Conservation (phyloP, 2,329 filamentous ascomycete species). For the Rutstroemia sp. region DNA sequence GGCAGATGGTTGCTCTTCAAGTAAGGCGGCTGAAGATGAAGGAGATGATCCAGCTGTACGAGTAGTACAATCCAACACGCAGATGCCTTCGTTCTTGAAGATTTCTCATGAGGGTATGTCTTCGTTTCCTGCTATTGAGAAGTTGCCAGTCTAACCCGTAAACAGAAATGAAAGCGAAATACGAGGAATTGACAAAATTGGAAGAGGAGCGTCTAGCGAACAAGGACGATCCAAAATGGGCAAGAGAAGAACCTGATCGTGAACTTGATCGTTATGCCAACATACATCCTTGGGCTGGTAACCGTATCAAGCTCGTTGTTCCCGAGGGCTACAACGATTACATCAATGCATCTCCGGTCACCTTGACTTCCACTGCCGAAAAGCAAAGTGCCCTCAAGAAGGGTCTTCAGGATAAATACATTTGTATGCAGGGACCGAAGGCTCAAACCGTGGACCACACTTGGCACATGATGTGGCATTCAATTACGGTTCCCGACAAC, state of each 20-base stretch:
- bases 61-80: background rate
- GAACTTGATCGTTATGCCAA: constrained; percentile 79
- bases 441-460: constrained; percentile 68
- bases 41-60: background rate
- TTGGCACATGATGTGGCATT: constrained; percentile 93
- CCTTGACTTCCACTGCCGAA: constrained; percentile 31
- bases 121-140: background rate
- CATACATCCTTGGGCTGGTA: constrained; percentile 83
- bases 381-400: constrained; percentile 22
- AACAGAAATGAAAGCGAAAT: constrained; percentile 51
- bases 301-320: constrained; percentile 74
- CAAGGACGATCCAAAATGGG: constrained; percentile 40
- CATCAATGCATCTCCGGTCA: constrained; percentile 70
- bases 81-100: constrained; percentile 45
- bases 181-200: constrained; percentile 54
- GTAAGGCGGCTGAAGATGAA: constrained; percentile 6
- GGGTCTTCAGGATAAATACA: constrained; percentile 50
- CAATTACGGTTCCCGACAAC: constrained; percentile 39
- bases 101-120: constrained; percentile 40
- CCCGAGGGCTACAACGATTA: constrained; percentile 67
- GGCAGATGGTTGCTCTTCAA: constrained; percentile 8
- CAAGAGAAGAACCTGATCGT: constrained; percentile 49
- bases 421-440: constrained; percentile 92
- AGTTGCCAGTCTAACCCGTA: constrained; percentile 10
- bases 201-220: constrained; percentile 32